These are phyloP conservation scores for Hypomontagnella submonticulosa DNA, from an alignment of 495 filamentous ascomycete genomes.

Conservation along the genomic window DNA sequence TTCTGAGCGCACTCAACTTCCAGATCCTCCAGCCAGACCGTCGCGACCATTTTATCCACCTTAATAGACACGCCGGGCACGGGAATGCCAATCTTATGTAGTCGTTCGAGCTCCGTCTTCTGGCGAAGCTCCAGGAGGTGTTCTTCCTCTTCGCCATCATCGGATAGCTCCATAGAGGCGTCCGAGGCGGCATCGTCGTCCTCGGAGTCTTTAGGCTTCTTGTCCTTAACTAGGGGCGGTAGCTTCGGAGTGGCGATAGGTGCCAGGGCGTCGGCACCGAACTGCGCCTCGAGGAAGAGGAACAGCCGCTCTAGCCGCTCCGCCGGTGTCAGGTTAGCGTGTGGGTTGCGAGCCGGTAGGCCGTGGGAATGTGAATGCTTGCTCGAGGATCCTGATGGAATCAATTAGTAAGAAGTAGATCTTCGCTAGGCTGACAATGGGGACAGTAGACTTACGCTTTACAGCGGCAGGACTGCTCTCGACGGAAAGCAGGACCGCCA, in stretches of 20 bases:
- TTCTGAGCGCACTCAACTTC: constrained; percentile 85
- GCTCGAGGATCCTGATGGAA: constrained; percentile 57
- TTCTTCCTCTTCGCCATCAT: constrained; percentile 55
- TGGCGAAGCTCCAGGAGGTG: constrained; percentile 54
- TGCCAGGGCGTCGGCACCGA: constrained; percentile 77
- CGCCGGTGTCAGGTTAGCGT: constrained; percentile 72
- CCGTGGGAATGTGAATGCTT: constrained; percentile 69
- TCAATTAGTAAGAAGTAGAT: constrained; percentile 32
- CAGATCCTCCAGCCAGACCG: constrained; percentile 89
- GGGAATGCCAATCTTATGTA: constrained; percentile 84
- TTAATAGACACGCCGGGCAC: constrained; percentile 88
- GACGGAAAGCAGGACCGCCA: constrained; percentile 87
- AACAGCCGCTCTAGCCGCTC: constrained; percentile 85
- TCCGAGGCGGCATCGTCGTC: constrained; percentile 47
- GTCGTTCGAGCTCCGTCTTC: constrained; percentile 67
- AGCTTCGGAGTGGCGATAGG: constrained; percentile 78
- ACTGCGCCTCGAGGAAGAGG: constrained; percentile 97
- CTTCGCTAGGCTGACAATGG: constrained; percentile 23
- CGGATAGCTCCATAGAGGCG: constrained; percentile 55
- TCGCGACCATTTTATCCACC: constrained; percentile 88
- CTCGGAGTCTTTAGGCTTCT: constrained; percentile 42
- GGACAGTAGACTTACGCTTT: constrained; percentile 70
- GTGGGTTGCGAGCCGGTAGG: constrained; percentile 69
- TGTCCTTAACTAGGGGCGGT: constrained; percentile 46
- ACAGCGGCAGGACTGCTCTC: constrained; percentile 96